These are phyloP conservation scores for Fonsecaea monophora DNA, from an alignment of 2,329 filamentous ascomycete species.

Conservation along the genomic window DNA sequence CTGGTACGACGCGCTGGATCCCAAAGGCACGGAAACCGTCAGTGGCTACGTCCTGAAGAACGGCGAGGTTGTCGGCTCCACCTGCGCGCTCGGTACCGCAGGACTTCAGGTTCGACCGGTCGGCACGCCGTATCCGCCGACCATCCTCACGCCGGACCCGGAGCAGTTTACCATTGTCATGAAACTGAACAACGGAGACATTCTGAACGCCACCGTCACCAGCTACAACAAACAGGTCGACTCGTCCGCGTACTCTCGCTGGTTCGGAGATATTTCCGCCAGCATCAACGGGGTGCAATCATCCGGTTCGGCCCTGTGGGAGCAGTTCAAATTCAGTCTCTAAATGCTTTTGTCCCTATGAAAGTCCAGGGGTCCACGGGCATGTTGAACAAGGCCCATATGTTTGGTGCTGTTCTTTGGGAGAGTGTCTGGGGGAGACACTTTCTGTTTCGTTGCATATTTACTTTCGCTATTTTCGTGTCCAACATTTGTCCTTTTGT, in stretches of 20 bases:
- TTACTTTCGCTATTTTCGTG: too few relatives aligned
- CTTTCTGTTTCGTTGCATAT: too few relatives aligned
- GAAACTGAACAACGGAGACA: slow-evolving; percentile 11
- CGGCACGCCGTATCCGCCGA: slow-evolving; percentile 38
- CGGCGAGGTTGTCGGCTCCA: slow-evolving; percentile 40
- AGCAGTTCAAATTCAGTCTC: slow-evolving; percentile 6
- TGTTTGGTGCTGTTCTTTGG: not conserved
- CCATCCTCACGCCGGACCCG: slow-evolving; percentile 10
- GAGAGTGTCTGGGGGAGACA: not conserved
- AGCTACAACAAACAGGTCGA: slow-evolving; percentile 16
- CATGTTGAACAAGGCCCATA: not conserved
- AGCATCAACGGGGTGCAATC: slow-evolving; percentile 1
- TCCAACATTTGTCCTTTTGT: too few relatives aligned
- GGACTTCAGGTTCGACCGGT: slow-evolving; percentile 33
- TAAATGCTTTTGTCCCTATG: not conserved
- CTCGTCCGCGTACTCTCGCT: slow-evolving; percentile 17
- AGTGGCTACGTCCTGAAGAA: slow-evolving; percentile 46
- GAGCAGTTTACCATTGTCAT: slow-evolving; percentile 20
- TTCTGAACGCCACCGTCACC: slow-evolving; percentile 16
- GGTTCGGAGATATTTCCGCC: slow-evolving; percentile 19
- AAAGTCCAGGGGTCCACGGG: not conserved
- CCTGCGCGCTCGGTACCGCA: slow-evolving; percentile 38
- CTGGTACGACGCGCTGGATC: slow-evolving; percentile 50
- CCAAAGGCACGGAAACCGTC: slow-evolving; percentile 40
- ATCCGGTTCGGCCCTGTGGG: slow-evolving; percentile 4